Percentiles rank a stretch among this genome's conserved stretches.
These are phyloP conservation scores for Fusarium sp. DNA, from an alignment of 2,329 filamentous ascomycete species.

Conservation along the genomic window DNA sequence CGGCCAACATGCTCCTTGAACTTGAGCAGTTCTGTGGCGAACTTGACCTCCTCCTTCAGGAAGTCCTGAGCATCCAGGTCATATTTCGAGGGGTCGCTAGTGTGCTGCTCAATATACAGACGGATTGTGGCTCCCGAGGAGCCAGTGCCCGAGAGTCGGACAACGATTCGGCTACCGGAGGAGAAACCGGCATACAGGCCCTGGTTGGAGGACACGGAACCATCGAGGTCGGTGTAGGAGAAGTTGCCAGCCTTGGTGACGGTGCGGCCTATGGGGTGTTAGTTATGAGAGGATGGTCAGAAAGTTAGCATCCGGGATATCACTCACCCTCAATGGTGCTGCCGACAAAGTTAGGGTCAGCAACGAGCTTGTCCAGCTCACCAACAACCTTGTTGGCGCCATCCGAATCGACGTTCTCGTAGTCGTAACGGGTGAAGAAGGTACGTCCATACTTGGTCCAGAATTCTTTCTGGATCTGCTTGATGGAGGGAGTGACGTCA, in stretches of 20 bases:
- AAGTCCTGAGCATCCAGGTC: slow-evolving; percentile 90
- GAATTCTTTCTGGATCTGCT: slow-evolving; percentile 96
- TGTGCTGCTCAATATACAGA: slow-evolving; percentile 97
- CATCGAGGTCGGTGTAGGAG: slow-evolving; percentile 98
- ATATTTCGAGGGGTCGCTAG: slow-evolving; percentile 82
- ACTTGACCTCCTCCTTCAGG: slow-evolving; percentile 87
- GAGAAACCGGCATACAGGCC: slow-evolving; percentile 95
- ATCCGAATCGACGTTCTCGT: slow-evolving; percentile 92
- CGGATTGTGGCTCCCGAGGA: slow-evolving; percentile 96
- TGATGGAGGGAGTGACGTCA: slow-evolving; percentile 87
- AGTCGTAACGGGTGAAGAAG: slow-evolving; percentile 99
- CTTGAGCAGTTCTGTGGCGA: slow-evolving; percentile 87
- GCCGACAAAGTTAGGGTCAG: slow-evolving; percentile 80
- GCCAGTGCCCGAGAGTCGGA: slow-evolving; percentile 93
- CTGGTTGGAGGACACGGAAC: slow-evolving; percentile 94
- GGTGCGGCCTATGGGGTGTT: slow-evolving; percentile 71
- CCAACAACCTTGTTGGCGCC: slow-evolving; percentile 91
- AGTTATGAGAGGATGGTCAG: slow-evolving; percentile 17
- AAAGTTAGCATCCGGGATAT: slow-evolving; percentile 6
- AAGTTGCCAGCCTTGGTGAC: slow-evolving; percentile 95
- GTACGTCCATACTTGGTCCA: slow-evolving; percentile 96
- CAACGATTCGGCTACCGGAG: slow-evolving; percentile 93
- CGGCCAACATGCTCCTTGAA: slow-evolving; percentile 94
- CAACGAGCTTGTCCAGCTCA: slow-evolving; percentile 83
- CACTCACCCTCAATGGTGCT: slow-evolving; percentile 78